Evolutionary conservation across 495 filamentous ascomycete genomes (phyloP), one percentile per base, ranked within the genome.

Genomic region (Pyrenula aspistea): DNA sequence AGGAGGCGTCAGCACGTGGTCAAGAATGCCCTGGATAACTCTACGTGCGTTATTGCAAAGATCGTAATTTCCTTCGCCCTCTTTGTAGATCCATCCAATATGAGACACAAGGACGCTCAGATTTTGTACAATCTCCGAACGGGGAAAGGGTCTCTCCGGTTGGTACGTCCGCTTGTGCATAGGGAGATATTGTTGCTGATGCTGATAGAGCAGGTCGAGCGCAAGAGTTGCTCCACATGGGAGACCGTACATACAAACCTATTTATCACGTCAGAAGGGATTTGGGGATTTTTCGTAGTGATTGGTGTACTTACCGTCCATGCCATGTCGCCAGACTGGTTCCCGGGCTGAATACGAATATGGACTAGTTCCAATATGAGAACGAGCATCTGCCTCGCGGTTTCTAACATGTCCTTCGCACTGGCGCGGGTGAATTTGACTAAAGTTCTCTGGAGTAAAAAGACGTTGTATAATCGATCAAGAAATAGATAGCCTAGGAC

Each of bases 111-210:
- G 79, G 51, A 82, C 69, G 51, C 76, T 81, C 1, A 84, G 71
- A 51, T 79, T 77, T 56, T 83, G 81, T 19, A 83, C 78, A n/a
- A 78, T 73, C 51, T 80, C 74, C 0, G 81, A 82, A 12, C 79
- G 73, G 0, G 79, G 77, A 0, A 77, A 66, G 56, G 4, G 4
- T 4, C 31, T 4, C 15, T 42, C 31, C 4, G 31, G 31, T 15
- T 70, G 55, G 54, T 61, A 31, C 49, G 51, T 51, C 56, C 55
- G 49, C 56, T 63, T 54, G 12, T 56, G 36, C 0, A 63, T 62
- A 1, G 61, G 59, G 54, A 70, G 67, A 25, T 70, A 69, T 53
- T 77, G 73, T 49, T 71, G 73, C 31, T 42, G 31, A 42, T 42
- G 31, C 31, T 42, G 31, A 42, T 42, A 42, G 15, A 42, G 31